Evolutionary conservation across 148 eudicot genomes (phyloP), one percentile per base, ranked within the genome.

Genomic region (Salicornia ramosissima): DNA sequence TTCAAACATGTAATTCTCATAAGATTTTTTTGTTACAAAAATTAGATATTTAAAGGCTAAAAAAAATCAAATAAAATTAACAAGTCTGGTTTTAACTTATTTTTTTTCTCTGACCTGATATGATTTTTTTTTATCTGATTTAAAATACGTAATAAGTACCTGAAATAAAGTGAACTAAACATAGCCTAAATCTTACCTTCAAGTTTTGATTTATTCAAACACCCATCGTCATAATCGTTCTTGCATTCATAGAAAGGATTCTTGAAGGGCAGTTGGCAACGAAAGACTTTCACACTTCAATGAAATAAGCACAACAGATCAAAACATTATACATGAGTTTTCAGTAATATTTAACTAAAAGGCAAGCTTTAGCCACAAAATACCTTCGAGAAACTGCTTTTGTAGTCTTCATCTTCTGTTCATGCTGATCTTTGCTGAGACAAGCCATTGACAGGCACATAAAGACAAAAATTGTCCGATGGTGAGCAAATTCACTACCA

Each of bases 371-470:
- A 0, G 36, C 51, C 39, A 16, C 63, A 4, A 8, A 55, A 25
- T 68, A 69, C 72, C 72, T 56, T 40, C 72, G 21, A 25, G 64
- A 22, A 14, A 21, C 49, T 4, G 25, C 13, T 12, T 54, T 34
- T 24, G 16, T 18, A 57, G 16, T 9, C 10, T 42, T 6, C n/a
- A 21, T 56, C 7, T 21, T 8, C 15, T 68, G 71, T 43, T 53
- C 71, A 39, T 55, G 29, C 33, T 68, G 62, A 55, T 68, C 50
- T 36, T 15, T 55, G 52, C 52, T 30, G 40, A 69, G 72, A 69
- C 72, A 69, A 13, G 0, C 21, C 72, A 69, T 69, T 54, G 64
- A 55, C 21, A 31, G 22, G 24, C 64, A 69, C 72, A 69, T 69
- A 40, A 69, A 69, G 8, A 69, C 72, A 55, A 55, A 56, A 4